A percentile compares a stretch with the other conserved stretches of the same genome.
These are phyloP conservation scores for Lactarius quietus DNA, from an alignment of 768 basidiomycete genomes.

Conservation along the genomic window DNA sequence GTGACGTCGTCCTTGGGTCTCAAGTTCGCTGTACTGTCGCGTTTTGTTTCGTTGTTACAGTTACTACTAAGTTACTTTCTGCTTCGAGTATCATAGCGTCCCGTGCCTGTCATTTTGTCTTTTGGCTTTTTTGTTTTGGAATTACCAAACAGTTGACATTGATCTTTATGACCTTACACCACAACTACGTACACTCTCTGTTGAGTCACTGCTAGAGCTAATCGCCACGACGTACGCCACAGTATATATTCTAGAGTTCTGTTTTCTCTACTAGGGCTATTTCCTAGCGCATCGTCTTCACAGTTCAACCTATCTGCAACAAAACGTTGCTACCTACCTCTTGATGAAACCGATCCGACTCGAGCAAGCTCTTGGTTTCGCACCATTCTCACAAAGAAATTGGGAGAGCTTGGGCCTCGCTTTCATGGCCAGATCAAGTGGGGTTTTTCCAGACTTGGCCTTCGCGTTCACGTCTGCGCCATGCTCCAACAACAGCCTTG, in stretches of 20 bases:
- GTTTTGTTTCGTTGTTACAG: neutral
- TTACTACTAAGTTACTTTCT: neutral
- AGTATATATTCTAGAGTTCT: neutral
- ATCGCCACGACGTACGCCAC: neutral
- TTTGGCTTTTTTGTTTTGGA: neutral
- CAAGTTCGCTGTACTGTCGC: neutral
- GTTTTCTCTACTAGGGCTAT: neutral
- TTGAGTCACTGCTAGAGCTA: neutral
- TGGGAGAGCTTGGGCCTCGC: neutral
- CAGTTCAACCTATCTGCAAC: neutral
- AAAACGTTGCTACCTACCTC: neutral
- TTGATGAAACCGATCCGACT: too few relatives aligned
- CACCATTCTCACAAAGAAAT: neutral
- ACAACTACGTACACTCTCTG: neutral
- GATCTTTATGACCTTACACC: neutral
- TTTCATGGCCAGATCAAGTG: neutral
- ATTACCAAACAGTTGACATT: neutral
- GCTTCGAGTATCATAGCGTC: neutral
- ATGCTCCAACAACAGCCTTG: too few relatives aligned
- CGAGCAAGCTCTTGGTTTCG: neutral
- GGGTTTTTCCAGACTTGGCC: neutral
- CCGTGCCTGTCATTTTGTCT: neutral
- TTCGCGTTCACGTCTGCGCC: too few relatives aligned
- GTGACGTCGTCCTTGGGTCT: conserved; percentile 31
- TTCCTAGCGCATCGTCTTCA: neutral